Percentiles rank a stretch among this genome's conserved stretches.
Conservation (phyloP, 352 stramenopile species). For the Pilasporangium apinafurcum region DNA sequence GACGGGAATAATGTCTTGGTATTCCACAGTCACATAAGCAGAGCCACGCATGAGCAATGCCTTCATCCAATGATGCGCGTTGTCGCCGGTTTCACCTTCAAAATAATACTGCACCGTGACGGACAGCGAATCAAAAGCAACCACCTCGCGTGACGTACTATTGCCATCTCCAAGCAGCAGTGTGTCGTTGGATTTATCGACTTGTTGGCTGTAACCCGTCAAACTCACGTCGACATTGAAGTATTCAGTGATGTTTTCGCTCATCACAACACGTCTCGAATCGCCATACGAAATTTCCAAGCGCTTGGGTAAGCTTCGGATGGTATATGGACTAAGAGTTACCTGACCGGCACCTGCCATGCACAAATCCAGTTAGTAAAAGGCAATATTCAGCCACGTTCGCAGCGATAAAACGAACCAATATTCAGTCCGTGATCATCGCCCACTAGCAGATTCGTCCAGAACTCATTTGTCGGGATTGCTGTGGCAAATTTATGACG, state of each 20-base stretch:
- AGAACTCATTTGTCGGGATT: constrained; percentile 88
- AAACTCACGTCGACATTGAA: constrained; percentile 78
- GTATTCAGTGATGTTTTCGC: constrained; percentile 60
- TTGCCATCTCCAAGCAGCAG: constrained; percentile 54
- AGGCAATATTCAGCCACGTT: no score
- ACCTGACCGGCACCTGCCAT: constrained; percentile 46
- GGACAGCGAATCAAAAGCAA: constrained; percentile 60
- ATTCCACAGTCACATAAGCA: constrained; percentile 81
- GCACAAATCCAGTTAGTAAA: background rate
- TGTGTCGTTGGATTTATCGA: constrained; percentile 7
- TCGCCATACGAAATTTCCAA: constrained; percentile 83
- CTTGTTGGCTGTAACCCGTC: constrained; percentile 46
- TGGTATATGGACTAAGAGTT: constrained; percentile 79
- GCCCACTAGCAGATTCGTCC: constrained; percentile 82
- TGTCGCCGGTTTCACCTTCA: constrained; percentile 22
- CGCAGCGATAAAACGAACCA: constrained; percentile 13
- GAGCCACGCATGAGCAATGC: constrained; percentile 49
- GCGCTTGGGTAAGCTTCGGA: constrained; percentile 57
- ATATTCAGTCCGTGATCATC: constrained; percentile 67
- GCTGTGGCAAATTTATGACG: constrained; percentile 29
- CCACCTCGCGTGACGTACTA: constrained; percentile 52
- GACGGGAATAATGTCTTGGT: constrained; percentile 56
- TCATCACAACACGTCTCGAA: constrained; percentile 57
- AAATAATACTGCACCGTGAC: constrained; percentile 60
- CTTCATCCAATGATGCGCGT: constrained; percentile 12